Conservation (phyloP, 2,329 filamentous ascomycete species). For the Colletotrichum chlorophyti region DNA sequence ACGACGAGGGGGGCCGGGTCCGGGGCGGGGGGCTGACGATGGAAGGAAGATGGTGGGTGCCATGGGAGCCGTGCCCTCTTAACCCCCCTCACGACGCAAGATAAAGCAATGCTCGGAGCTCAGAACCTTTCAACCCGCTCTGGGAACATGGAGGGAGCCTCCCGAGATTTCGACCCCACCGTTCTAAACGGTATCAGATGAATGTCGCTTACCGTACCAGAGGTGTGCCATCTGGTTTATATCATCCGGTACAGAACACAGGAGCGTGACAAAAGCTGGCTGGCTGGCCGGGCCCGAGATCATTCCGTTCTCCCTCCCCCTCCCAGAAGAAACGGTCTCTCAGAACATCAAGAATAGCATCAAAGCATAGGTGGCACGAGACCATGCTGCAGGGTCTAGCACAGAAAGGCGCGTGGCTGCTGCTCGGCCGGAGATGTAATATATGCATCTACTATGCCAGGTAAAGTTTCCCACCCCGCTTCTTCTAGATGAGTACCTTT, state of each 20-base stretch:
- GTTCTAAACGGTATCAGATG: neutral
- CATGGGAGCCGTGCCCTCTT: neutral
- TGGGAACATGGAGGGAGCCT: constrained; percentile 22
- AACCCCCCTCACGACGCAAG: constrained; percentile 16
- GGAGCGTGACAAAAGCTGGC: neutral
- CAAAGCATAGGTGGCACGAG: constrained; percentile 3
- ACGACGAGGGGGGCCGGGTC: neutral
- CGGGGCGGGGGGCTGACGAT: too few relatives aligned
- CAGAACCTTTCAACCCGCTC: constrained; percentile 5
- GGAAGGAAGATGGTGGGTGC: too few relatives aligned
- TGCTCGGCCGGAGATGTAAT: neutral
- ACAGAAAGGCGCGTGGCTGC: neutral
- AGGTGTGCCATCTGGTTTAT: too few relatives aligned
- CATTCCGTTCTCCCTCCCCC: too few relatives aligned
- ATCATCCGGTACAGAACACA: neutral
- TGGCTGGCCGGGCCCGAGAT: too few relatives aligned
- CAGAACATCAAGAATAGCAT: neutral
- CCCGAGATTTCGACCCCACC: constrained; percentile 21
- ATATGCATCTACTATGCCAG: neutral
- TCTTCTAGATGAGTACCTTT: neutral
- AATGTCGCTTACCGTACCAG: neutral
- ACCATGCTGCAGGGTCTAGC: neutral
- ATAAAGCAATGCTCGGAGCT: constrained; percentile 20
- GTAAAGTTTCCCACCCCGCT: neutral
- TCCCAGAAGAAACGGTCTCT: neutral